These are phyloP conservation scores for Aspergillus luchuensis DNA, from an alignment of 2,329 filamentous ascomycete genomes.

Conservation along the genomic window DNA sequence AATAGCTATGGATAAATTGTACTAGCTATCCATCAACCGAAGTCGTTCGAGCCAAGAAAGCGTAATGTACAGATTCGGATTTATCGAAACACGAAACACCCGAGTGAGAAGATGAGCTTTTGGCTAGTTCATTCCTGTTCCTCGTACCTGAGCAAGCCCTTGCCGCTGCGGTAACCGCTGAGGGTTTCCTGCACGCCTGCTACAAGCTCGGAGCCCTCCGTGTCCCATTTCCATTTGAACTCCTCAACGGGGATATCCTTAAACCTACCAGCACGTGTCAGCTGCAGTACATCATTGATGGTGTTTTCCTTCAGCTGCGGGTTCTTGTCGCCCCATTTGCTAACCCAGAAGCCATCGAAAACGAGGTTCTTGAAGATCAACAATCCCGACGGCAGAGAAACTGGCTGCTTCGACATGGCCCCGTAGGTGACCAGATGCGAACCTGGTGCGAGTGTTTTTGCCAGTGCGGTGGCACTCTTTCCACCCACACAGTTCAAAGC, in stretches of 20 bases:
- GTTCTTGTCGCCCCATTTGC: conserved; percentile 78
- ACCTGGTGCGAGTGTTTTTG: conserved; percentile 69
- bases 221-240: conserved; percentile 81
- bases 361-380: conserved; percentile 91
- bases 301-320: conserved; percentile 73
- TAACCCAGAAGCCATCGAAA: conserved; percentile 95
- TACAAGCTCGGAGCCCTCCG: conserved; percentile 67
- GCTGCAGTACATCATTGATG: conserved; percentile 77
- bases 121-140: conserved; percentile 36
- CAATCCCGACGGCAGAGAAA: conserved; percentile 76
- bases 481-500: conserved; percentile 94
- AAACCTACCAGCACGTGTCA: conserved; percentile 76
- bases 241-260: conserved; percentile 80
- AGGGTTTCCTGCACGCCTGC: conserved; percentile 80
- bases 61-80: background rate
- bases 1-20: background rate
- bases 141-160: conserved; percentile 84
- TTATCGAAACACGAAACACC: background rate
- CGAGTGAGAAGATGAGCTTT: background rate
- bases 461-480: conserved; percentile 75
- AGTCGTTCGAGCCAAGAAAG: background rate
- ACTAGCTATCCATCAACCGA: background rate
- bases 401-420: conserved; percentile 87
- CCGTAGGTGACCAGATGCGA: conserved; percentile 90
- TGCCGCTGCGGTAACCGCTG: conserved; percentile 80